Percentiles rank a stretch among this genome's conserved stretches.
Evolutionary conservation across 495 filamentous ascomycete genomes (phyloP).

Genomic region (Penicillium desertorum): DNA sequence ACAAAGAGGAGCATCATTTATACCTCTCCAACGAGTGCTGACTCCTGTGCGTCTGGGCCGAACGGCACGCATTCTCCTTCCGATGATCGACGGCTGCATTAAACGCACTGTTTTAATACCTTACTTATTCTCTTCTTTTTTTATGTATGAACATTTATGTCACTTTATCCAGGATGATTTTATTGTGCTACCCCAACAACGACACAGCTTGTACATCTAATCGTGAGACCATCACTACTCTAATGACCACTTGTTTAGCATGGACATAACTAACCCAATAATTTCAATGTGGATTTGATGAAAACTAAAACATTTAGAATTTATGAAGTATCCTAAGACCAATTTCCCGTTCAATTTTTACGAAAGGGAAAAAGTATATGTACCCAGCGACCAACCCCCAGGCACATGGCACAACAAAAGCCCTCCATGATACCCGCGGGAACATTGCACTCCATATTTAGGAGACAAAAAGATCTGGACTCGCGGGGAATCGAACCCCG

Average conservation of each 20-base stretch:
- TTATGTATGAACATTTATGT: background rate
- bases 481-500: conserved; percentile 60
- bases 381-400: no score
- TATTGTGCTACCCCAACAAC: background rate
- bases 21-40: conserved; percentile 25
- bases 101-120: background rate
- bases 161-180: background rate
- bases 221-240: background rate
- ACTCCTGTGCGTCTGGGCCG: conserved; percentile 16
- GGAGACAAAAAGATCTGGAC: conserved; percentile 32
- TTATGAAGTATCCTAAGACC: no score
- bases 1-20: conserved; percentile 21
- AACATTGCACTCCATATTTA: background rate
- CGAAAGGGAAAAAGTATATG: no score
- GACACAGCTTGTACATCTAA: background rate
- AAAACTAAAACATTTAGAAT: no score
- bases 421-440: no score
- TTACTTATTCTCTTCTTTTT: background rate
- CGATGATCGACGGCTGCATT: background rate
- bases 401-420: no score
- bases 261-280: background rate
- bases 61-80: conserved; percentile 2
- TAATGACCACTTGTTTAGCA: background rate
- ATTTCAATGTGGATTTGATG: background rate
- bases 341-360: no score